Base-by-base conservation (phyloP, 352 stramenopile species). In the Aphanomyces invadans region DNA sequence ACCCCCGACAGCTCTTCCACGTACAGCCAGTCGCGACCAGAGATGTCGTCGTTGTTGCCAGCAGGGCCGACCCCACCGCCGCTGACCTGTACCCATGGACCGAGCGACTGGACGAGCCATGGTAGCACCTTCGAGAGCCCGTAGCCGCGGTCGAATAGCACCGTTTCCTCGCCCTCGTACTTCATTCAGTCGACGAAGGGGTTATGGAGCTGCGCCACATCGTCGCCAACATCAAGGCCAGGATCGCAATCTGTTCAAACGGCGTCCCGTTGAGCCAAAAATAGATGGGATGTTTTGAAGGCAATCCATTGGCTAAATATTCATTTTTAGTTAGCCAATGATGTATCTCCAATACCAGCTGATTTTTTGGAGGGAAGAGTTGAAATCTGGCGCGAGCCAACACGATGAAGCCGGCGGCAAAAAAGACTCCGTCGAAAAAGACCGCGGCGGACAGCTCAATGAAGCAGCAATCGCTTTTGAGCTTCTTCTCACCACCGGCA, bases 401-500 rank as follows among this genome's bases (percentile, higher is more conserved):
- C 12, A 17, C 32, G 49, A 57, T 57, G 49, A 57, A 57, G 29
- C 49, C 7, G 12, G 11, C 25, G 15, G 49, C 49, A 11, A 32
- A 29, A 11, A 57, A 57, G 23, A 57, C 49, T 5, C 33, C 42
- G 29, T 31, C 42, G 19, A 49, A 52, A 31, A 65, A 49, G 33
- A 56, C 68, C 42, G 53, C 67, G 25, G 74, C 70, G 36, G 70
- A 55, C 46, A 87, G 76, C 55, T 53, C 61, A 0, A 83, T 81
- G 74, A 76, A 85, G 67, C 83, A 93, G 75, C 88, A 86, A 71
- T 86, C 82, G 52, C 69, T 93, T 63, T 76, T 93, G 67, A 89
- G 72, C 73, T 93, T 93, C 82, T 93, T 93, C 73, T 91, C 82
- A 46, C 81, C 84, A 63, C 81, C 80, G 31, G 71, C 70, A 21